Evolutionary conservation across 129 eudicot species (phyloP).

Genomic region (Pittosporum tobira): DNA sequence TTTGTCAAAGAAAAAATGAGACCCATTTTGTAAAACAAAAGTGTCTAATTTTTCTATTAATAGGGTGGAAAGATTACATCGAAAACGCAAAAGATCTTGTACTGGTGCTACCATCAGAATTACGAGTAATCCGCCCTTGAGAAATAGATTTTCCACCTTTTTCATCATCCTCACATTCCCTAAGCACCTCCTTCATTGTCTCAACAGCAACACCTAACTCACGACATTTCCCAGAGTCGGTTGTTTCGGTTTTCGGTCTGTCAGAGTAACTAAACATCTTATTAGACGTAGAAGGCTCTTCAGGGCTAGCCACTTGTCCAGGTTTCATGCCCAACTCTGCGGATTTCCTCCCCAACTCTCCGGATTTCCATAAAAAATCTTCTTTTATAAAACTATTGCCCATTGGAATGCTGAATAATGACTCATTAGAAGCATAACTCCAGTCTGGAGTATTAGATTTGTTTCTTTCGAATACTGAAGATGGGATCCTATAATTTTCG

Average conservation of each 20-base stretch:
- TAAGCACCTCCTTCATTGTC: conserved; percentile 14
- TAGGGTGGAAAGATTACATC: conserved; percentile 22
- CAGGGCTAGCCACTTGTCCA: conserved; percentile 23
- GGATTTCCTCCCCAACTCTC: conserved; percentile 28
- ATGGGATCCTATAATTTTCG: too few relatives aligned
- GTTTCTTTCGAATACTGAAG: too few relatives aligned
- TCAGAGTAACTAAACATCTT: conserved; percentile 24
- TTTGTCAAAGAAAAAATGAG: too few relatives aligned
- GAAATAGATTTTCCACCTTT: conserved; percentile 8
- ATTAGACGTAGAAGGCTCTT: conserved; percentile 28
- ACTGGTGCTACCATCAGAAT: conserved; percentile 24
- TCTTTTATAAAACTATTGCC: too few relatives aligned
- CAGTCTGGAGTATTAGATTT: too few relatives aligned
- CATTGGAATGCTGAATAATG: too few relatives aligned
- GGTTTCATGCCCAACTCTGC: conserved; percentile 31
- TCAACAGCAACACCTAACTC: conserved; percentile 25
- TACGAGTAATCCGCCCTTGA: conserved; percentile 16
- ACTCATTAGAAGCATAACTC: too few relatives aligned
- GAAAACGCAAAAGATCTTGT: conserved; percentile 61
- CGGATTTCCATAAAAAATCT: too few relatives aligned
- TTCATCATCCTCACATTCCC: conserved; percentile 22
- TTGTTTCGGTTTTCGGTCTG: not conserved
- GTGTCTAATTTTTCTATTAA: too few relatives aligned
- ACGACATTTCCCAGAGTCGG: conserved; percentile 4
- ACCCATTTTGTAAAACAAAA: too few relatives aligned